phyloP scores from a whole-genome alignment of 495 filamentous ascomycete genomes.

The Gamarada debralockiae region DNA sequence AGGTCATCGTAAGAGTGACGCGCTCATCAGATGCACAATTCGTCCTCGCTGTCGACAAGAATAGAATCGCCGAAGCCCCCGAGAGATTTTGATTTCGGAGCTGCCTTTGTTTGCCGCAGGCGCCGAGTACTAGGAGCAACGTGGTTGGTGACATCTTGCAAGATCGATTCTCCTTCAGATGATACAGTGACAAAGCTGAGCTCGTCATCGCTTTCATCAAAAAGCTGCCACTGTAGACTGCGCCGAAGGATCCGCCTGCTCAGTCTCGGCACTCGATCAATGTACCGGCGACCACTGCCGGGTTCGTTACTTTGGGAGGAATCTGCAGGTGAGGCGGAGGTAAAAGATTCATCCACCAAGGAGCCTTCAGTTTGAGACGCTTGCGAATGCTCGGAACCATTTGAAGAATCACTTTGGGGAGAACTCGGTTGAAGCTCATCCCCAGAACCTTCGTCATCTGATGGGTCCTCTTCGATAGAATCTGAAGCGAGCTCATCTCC shows the following conservation, averaged over 20 bases:
- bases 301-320: neutral
- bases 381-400: neutral
- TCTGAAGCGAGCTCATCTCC: too few relatives aligned
- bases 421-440: neutral
- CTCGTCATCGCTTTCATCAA: constrained; percentile 26
- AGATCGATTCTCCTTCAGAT: constrained; percentile 3
- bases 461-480: neutral
- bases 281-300: neutral
- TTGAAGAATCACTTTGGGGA: neutral
- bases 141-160: constrained; percentile 13
- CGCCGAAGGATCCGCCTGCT: constrained; percentile 15
- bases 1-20: too few relatives aligned
- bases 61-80: neutral
- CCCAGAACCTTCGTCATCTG: neutral
- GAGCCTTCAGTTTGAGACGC: neutral
- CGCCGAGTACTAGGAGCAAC: neutral
- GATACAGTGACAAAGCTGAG: constrained; percentile 19
- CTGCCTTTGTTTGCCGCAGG: neutral
- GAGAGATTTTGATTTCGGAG: neutral
- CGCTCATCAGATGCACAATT: constrained; percentile 31
- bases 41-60: constrained; percentile 32
- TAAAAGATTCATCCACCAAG: constrained; percentile 1
- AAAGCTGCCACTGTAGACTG: constrained; percentile 15
- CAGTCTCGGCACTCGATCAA: constrained; percentile 18
- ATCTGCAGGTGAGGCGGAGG: neutral